Percentiles rank a stretch among this genome's conserved stretches.
Conservation (phyloP, 306 rosid species). For the Purshia tridentata region DNA sequence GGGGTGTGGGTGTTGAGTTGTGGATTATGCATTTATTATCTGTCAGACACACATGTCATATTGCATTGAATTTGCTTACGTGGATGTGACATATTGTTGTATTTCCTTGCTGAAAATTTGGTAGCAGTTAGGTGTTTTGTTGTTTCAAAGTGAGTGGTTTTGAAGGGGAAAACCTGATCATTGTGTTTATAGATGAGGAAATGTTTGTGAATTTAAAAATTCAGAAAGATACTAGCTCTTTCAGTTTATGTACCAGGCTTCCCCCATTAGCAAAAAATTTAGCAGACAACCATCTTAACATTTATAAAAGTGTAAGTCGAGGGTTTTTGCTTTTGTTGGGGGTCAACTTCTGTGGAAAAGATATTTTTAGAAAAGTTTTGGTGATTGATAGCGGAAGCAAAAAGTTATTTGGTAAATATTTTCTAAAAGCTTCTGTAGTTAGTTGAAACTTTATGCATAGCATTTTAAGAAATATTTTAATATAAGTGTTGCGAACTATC, state of each 20-base stretch:
- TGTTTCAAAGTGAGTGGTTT: not conserved
- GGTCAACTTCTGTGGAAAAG: not conserved
- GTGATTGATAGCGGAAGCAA: not conserved
- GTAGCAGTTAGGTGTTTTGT: not conserved
- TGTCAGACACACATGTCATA: not conserved
- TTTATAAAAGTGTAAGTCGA: not conserved
- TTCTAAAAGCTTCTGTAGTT: not conserved
- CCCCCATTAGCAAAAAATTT: not conserved
- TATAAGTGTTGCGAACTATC: not conserved
- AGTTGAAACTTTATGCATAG: not conserved
- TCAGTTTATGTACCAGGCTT: not conserved
- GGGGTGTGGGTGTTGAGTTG: not conserved
- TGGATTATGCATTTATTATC: not conserved
- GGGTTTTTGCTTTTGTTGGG: not conserved
- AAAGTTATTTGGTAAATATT: not conserved
- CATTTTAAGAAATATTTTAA: not conserved
- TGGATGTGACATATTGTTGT: not conserved
- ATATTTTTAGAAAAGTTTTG: not conserved
- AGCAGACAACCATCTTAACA: not conserved
- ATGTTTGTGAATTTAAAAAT: not conserved
- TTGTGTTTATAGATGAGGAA: not conserved
- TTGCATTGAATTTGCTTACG: not conserved
- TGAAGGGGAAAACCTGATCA: not conserved
- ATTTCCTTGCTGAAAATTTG: not conserved
- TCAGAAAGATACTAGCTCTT: not conserved